A percentile compares a stretch with the other conserved stretches of the same genome.
Conservation (phyloP, 345 rosid species). For the Rubroshorea leprosula region DNA sequence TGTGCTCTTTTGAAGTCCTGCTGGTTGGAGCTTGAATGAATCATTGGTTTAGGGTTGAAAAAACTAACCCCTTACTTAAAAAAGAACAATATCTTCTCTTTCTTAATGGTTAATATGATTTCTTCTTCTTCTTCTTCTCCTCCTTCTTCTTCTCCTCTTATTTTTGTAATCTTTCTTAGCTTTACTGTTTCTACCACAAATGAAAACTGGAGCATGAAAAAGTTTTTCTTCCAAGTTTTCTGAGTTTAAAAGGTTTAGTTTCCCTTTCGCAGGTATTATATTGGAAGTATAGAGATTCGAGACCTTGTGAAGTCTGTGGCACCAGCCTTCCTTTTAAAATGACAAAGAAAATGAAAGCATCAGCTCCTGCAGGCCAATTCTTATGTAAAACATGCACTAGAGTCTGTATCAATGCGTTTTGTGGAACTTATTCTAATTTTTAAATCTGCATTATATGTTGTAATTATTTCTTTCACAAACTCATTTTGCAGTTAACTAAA, state of each 20-base stretch:
- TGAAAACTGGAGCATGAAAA: no score
- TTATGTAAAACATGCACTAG: constrained; percentile 77
- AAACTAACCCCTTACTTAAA: background rate
- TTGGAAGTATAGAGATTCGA: constrained; percentile 36
- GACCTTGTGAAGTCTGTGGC: constrained; percentile 79
- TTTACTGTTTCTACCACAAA: no score
- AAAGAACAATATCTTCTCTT: no score
- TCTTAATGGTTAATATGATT: no score
- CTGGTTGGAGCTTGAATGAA: background rate
- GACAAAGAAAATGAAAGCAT: constrained; percentile 48
- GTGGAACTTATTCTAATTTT: background rate
- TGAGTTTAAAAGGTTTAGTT: constrained; percentile 15
- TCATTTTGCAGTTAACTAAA: constrained; percentile 58
- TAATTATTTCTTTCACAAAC: constrained; percentile 5
- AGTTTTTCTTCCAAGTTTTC: constrained; percentile 3
- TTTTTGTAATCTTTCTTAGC: no score
- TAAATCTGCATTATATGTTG: background rate
- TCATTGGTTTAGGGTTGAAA: background rate
- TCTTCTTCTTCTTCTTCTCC: no score
- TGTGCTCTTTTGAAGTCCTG: background rate
- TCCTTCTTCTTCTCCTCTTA: no score
- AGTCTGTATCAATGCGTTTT: constrained; percentile 36
- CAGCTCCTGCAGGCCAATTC: constrained; percentile 45
- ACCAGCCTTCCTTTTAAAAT: constrained; percentile 40
- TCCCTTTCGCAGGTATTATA: constrained; percentile 38